Evolutionary conservation across 83 land plant species (phyloP).

Genomic region (Picea abies): DNA sequence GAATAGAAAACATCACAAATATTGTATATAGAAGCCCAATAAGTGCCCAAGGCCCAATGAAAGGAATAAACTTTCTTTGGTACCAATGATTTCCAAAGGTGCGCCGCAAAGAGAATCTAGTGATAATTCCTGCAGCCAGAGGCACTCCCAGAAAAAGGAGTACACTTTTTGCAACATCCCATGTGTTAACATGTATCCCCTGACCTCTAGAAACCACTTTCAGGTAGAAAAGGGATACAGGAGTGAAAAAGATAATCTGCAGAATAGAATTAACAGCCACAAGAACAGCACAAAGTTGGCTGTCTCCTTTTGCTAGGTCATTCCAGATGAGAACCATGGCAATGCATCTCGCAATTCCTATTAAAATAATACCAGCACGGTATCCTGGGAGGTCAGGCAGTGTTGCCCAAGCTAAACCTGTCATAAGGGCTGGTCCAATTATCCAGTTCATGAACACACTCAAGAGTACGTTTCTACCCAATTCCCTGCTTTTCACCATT

Average conservation of each 20-base stretch:
- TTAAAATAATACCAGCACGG: conserved; percentile 44
- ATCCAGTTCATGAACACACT: conserved; percentile 45
- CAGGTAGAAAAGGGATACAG: conserved; percentile 48
- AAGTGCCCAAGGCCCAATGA: conserved; percentile 47
- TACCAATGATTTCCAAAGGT: conserved; percentile 30
- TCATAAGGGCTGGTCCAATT: conserved; percentile 49
- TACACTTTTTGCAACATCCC: conserved; percentile 54
- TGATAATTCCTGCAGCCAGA: conserved; percentile 36
- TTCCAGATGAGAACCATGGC: conserved; percentile 62
- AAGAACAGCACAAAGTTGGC: conserved; percentile 42
- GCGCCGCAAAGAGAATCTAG: conserved; percentile 22
- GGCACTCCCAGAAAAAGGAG: conserved; percentile 36
- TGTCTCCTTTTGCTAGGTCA: conserved; percentile 46
- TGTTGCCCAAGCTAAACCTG: conserved; percentile 57
- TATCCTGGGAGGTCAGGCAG: conserved; percentile 44
- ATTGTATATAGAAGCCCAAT: conserved; percentile 45
- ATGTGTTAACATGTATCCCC: conserved; percentile 25
- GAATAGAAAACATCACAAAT: conserved; percentile 50
- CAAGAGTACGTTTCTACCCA: conserved; percentile 21
- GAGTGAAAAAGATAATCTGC: conserved; percentile 42
- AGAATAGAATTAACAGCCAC: conserved; percentile 48
- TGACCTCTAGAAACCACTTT: conserved; percentile 39
- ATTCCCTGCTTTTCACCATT: conserved; percentile 20
- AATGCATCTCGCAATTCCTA: conserved; percentile 53
- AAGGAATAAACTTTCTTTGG: conserved; percentile 26